Evolutionary conservation across 331 rosid genomes (phyloP), one percentile per base, ranked within the genome.

Genomic region (Prunus yedoensis): DNA sequence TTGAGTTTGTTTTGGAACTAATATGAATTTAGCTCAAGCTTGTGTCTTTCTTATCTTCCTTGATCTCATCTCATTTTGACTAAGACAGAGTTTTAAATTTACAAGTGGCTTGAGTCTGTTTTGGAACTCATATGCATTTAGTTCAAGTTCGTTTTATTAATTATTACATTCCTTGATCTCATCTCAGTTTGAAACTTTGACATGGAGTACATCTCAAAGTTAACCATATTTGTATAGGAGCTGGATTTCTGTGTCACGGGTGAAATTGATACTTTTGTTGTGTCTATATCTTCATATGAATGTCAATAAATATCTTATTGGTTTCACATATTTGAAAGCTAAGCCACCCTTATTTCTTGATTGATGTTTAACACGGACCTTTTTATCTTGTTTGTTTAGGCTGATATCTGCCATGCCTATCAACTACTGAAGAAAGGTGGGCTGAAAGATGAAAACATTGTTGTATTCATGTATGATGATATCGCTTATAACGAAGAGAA

Each of bases 391-490:
- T 56, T 52, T 45, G 67, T 65, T 35, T 80, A 94, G 99, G 85
- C 99, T 15, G 99, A 94, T 83, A 77, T 94, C 68, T 94, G 95
- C 32, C 99, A 94, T 77, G 99, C 99, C 14, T 94, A 94, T 84
- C 97, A 94, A 89, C 74, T 89, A 62, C 67, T 94, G 88, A 90
- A 71, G 80, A 85, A 79, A 79, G 94, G 92, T 27, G 99, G 99
- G 7, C 67, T 94, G 78, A 92, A 89, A 79, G 99, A 94, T 47
- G 99, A 94, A 73, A 94, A 94, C 74, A 92, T 94, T 18, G 41
- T 94, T 18, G 99, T 94, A 32, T 92, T 94, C 82, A 90, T 94
- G 97, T 94, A 89, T 57, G 97, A 94, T 78, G 97, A 94, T 82
- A 90, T 94, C 57, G 97, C 99, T 75, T 82, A 6, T 46, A 72